phyloP scores from a whole-genome alignment of 1,139 yeast genomes.

The Eremothecium cymbalariae region DNA sequence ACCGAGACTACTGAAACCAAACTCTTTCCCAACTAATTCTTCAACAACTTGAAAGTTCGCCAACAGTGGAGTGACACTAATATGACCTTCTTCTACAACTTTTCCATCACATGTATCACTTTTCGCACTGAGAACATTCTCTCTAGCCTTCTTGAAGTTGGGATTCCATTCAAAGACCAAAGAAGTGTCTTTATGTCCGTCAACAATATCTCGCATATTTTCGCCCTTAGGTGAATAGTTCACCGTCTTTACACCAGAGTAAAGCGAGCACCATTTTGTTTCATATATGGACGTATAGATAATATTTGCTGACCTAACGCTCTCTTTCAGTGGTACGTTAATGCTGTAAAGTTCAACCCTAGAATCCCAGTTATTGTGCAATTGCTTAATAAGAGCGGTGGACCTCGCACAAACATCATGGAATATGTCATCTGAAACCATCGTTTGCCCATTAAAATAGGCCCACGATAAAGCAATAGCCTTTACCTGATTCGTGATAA shows the following conservation, averaged over 20 bases:
- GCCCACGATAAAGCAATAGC: conserved; percentile 82
- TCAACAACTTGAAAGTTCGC: conserved; percentile 58
- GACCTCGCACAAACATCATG: conserved; percentile 62
- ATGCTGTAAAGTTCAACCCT: conserved; percentile 69
- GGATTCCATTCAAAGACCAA: conserved; percentile 74
- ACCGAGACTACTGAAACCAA: conserved; percentile 19
- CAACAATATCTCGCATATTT: conserved; percentile 43
- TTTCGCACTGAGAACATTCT: conserved; percentile 31
- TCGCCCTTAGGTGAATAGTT: no score
- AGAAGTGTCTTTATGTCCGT: conserved; percentile 35
- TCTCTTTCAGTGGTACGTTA: conserved; percentile 64
- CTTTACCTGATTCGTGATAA: conserved; percentile 53
- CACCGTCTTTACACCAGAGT: conserved; percentile 23
- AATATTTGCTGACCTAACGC: conserved; percentile 50
- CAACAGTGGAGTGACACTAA: conserved; percentile 74
- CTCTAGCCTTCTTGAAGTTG: conserved; percentile 55
- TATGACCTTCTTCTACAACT: conserved; percentile 40
- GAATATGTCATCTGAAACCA: conserved; percentile 48
- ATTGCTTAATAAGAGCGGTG: conserved; percentile 50
- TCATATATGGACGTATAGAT: conserved; percentile 68
- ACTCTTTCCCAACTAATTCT: conserved; percentile 51
- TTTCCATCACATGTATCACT: conserved; percentile 38
- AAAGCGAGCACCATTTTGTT: conserved; percentile 70
- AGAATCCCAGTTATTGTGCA: conserved; percentile 50
- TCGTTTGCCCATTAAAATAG: conserved; percentile 43